phyloP scores from a whole-genome alignment of 148 eudicot species.

The Chenopodium quinoa region DNA sequence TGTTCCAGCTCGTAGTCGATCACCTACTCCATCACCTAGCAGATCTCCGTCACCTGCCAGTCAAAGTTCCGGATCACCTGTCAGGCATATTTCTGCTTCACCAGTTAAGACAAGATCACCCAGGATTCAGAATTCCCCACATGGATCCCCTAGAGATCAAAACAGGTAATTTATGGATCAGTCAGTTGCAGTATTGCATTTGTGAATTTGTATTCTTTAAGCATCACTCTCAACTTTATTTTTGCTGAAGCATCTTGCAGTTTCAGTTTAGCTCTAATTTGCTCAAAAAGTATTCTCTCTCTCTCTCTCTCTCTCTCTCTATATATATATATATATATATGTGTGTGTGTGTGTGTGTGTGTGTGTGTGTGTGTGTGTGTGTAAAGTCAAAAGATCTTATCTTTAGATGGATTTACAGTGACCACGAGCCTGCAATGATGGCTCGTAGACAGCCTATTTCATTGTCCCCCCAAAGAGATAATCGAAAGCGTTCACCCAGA shows the following conservation, averaged over 20 bases:
- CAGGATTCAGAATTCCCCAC: conserved; percentile 35
- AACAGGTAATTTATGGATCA: conserved; percentile 40
- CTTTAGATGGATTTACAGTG: conserved; percentile 21
- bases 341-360: too few species aligned
- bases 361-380: too few species aligned
- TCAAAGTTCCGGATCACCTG: conserved; percentile 44
- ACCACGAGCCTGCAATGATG: conserved; percentile 35
- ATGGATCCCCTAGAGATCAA: conserved; percentile 46
- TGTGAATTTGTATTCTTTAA: neutral
- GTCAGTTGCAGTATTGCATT: neutral
- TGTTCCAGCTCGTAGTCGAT: conserved; percentile 38
- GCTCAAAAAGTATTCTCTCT: neutral
- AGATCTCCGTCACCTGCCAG: conserved; percentile 48
- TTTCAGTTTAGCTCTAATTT: neutral
- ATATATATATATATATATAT: too few species aligned
- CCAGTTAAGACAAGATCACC: conserved; percentile 46
- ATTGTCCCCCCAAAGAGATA: conserved; percentile 70
- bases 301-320: conserved; percentile 6
- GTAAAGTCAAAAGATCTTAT: neutral
- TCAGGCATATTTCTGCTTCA: conserved; percentile 40
- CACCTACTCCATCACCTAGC: conserved; percentile 41
- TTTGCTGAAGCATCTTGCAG: neutral
- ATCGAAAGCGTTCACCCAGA: conserved; percentile 29
- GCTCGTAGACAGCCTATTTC: conserved; percentile 40
- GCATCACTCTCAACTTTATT: neutral